Conservation (phyloP, 176 grass and related monocot genomes). For the Oryza nivara region DNA sequence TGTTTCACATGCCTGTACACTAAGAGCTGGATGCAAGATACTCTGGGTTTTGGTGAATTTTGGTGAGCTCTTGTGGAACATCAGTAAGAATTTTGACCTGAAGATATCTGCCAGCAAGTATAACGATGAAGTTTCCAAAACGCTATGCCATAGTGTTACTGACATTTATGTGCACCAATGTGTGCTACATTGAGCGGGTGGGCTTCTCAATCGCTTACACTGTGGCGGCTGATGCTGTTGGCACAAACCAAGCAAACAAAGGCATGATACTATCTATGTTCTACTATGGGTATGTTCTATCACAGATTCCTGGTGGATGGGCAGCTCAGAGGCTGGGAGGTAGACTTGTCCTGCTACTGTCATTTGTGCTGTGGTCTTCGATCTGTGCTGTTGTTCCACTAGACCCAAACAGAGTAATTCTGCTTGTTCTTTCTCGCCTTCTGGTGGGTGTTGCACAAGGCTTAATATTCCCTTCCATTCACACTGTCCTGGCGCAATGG, state of each 20-base stretch:
- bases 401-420: slow-evolving; percentile 46
- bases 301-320: slow-evolving; percentile 71
- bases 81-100: not conserved
- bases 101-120: not conserved
- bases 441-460: slow-evolving; percentile 65
- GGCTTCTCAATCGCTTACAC: slow-evolving; percentile 75
- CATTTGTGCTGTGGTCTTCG: slow-evolving; percentile 63
- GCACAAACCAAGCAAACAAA: slow-evolving; percentile 59
- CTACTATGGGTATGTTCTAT: slow-evolving; percentile 64
- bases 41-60: not conserved
- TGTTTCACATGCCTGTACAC: not conserved
- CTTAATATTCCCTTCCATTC: slow-evolving; percentile 73
- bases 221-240: slow-evolving; percentile 40
- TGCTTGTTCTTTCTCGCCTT: slow-evolving; percentile 50
- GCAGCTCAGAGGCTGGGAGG: slow-evolving; percentile 62
- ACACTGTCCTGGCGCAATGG: slow-evolving; percentile 69
- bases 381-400: slow-evolving; percentile 63
- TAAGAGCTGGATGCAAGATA: not conserved
- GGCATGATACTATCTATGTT: slow-evolving; percentile 67
- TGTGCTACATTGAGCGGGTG: slow-evolving; percentile 66
- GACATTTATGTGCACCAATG: slow-evolving; percentile 66
- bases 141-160: slow-evolving; percentile 62
- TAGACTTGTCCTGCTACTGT: slow-evolving; percentile 55
- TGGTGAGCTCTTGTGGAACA: not conserved
- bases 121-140: slow-evolving; percentile 51